phyloP scores from a whole-genome alignment of 495 filamentous ascomycete genomes.

The Pseudomonodictys pantanalensis region DNA sequence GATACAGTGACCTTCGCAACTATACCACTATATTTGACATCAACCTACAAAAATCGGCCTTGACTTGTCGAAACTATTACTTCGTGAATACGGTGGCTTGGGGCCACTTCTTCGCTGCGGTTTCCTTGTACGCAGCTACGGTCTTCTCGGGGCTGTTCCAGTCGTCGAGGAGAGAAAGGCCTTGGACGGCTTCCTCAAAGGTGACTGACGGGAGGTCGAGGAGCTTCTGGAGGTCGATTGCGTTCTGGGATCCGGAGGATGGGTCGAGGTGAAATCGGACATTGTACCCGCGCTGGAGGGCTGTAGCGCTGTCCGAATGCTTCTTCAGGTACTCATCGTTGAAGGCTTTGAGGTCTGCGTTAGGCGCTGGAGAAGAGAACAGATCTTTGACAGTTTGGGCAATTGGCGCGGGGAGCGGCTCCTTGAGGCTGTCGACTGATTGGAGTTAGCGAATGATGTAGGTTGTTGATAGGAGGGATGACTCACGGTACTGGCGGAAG shows the following conservation, averaged over 20 bases:
- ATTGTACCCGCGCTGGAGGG: slow-evolving; percentile 62
- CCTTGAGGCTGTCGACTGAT: slow-evolving; percentile 51
- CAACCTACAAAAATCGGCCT: too few relatives aligned
- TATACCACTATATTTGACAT: too few relatives aligned
- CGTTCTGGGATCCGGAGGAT: slow-evolving; percentile 53
- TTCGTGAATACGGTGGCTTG: too few relatives aligned
- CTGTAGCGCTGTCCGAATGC: slow-evolving; percentile 60
- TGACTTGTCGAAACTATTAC: too few relatives aligned
- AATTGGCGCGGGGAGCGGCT: slow-evolving; percentile 56
- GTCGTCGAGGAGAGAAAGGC: slow-evolving; percentile 56
- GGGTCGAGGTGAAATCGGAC: slow-evolving; percentile 59
- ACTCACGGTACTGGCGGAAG: slow-evolving; percentile 59
- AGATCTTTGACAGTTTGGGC: slow-evolving; percentile 64
- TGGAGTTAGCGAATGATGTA: neutral
- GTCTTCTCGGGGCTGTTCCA: too few relatives aligned
- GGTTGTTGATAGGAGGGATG: neutral
- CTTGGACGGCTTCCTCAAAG: slow-evolving; percentile 60
- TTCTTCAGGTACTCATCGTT: slow-evolving; percentile 65
- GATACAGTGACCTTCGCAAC: too few relatives aligned
- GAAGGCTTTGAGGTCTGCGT: slow-evolving; percentile 57
- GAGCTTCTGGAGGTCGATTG: slow-evolving; percentile 58
- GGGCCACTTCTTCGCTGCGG: too few relatives aligned
- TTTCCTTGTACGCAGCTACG: too few relatives aligned
- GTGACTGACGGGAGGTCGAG: slow-evolving; percentile 54
- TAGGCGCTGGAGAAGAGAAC: slow-evolving; percentile 58